Percentiles rank a stretch among this genome's conserved stretches.
Evolutionary conservation across 768 basidiomycete genomes (phyloP).

Genomic region (Pulveroboletus sp.): DNA sequence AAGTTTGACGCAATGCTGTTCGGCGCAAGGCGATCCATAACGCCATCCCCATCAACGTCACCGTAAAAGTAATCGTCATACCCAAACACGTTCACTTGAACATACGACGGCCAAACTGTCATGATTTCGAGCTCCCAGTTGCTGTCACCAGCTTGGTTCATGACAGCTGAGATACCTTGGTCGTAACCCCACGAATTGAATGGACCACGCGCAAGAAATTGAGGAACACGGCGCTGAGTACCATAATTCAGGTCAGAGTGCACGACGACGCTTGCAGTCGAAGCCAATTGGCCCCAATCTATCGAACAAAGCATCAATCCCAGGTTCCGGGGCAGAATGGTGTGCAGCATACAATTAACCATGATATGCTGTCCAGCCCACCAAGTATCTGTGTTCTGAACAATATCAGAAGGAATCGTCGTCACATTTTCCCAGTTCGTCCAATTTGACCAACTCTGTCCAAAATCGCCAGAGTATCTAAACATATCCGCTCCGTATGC

Average conservation of each 20-base stretch:
- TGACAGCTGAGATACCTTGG: slow-evolving; percentile 65
- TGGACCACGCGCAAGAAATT: slow-evolving; percentile 80
- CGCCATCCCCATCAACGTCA: slow-evolving; percentile 80
- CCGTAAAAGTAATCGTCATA: slow-evolving; percentile 93
- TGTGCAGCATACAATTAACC: slow-evolving; percentile 66
- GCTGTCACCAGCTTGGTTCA: slow-evolving; percentile 59
- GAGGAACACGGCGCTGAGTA: slow-evolving; percentile 72
- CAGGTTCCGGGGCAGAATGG: not conserved
- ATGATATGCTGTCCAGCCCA: slow-evolving; percentile 86
- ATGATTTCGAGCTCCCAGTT: slow-evolving; percentile 87
- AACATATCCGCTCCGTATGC: slow-evolving; percentile 85
- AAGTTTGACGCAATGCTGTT: slow-evolving; percentile 83
- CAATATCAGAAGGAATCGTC: slow-evolving; percentile 53
- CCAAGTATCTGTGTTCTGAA: slow-evolving; percentile 46
- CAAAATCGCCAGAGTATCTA: slow-evolving; percentile 85
- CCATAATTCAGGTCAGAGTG: slow-evolving; percentile 71
- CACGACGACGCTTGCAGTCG: slow-evolving; percentile 60
- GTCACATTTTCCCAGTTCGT: slow-evolving; percentile 70
- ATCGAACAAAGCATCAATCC: slow-evolving; percentile 2
- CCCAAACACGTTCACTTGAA: slow-evolving; percentile 88
- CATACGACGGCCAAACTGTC: slow-evolving; percentile 83
- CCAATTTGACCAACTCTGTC: slow-evolving; percentile 82
- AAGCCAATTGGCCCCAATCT: slow-evolving; percentile 76
- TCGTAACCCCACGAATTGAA: slow-evolving; percentile 95
- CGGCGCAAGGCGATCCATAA: slow-evolving; percentile 87